Evolutionary conservation across 2,329 filamentous ascomycete genomes (phyloP), one percentile per base, ranked within the genome.

Genomic region (Westerdykella aurantiaca): DNA sequence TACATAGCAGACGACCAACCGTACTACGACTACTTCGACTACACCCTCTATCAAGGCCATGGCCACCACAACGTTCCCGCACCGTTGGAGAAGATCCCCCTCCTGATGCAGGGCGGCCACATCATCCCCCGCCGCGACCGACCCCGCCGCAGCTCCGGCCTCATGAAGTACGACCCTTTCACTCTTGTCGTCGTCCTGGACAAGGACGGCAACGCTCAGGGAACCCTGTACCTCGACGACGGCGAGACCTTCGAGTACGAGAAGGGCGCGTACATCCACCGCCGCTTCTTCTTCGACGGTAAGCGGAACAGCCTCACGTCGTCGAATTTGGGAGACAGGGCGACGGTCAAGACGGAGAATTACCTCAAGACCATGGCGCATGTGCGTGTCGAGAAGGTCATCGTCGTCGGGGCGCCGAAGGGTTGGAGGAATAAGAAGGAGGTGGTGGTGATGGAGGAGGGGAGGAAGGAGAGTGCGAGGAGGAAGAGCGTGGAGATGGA

Each of bases 21-120:
- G 42, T 97, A 98, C 69, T 98, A 90, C 61, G 87, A 97, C 69
- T 98, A 98, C 72, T 94, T 93, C 63, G 88, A 88, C 57, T 96
- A 88, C 71, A 81, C 84, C 34, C 73, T 81, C 35, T 81, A 94
- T 61, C 83, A 82, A 17, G 78, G 84, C 18, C 81, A 83, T 49
- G 86, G 87, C 51, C 72, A 86, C 48, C 74, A 88, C 51, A 85
- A 79, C 1, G 73, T 96, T 31, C 69, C 80, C 1, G 87, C 91
- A 0, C 87, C 90, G 0, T 75, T 97, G 3, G 86, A 95, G 44
- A 88, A 84, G 57, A 86, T 95, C 14, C 91, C 93, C 0, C 70
- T 98, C 12, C 75, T 98, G 37, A 93, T 97, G 85, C 88, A 86
- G 54, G 91, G 88, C 38, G 93, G 93, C 1, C 87, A 97, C 66